These are phyloP conservation scores for Salix purpurea DNA, from an alignment of 345 rosid species.

Conservation along the genomic window DNA sequence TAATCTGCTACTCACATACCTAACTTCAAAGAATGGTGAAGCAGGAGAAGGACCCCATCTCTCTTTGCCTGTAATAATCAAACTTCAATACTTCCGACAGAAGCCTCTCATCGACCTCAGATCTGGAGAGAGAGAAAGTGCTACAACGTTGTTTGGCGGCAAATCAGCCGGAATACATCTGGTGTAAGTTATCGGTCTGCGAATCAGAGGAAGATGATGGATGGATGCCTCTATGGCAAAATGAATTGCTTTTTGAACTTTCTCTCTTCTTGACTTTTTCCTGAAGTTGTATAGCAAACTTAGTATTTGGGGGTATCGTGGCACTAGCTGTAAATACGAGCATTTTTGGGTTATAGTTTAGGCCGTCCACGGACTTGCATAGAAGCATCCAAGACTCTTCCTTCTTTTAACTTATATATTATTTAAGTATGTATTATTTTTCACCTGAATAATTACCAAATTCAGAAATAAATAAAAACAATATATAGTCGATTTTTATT, in stretches of 20 bases:
- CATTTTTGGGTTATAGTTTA: conserved; percentile 22
- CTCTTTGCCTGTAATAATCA: not conserved
- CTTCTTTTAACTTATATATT: not conserved
- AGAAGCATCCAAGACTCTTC: conserved; percentile 67
- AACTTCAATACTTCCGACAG: not conserved
- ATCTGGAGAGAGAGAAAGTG: not conserved
- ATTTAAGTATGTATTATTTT: too few species aligned
- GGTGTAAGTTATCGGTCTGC: not conserved
- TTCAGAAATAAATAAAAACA: too few species aligned
- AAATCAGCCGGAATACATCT: not conserved
- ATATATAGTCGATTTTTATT: not conserved
- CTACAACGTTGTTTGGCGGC: not conserved
- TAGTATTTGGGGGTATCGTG: conserved; percentile 31
- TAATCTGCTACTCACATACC: not conserved
- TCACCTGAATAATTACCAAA: not conserved
- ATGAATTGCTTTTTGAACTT: not conserved
- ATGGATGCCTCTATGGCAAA: not conserved
- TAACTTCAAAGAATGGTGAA: not conserved
- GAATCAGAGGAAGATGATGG: not conserved
- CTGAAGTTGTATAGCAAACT: conserved; percentile 20
- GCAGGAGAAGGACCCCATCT: not conserved
- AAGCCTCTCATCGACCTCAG: not conserved
- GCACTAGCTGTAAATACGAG: conserved; percentile 51
- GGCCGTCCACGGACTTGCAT: conserved; percentile 45
- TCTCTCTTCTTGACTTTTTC: not conserved